These are phyloP conservation scores for Lasiodiplodia citricola DNA, from an alignment of 2,329 filamentous ascomycete genomes.

Conservation along the genomic window DNA sequence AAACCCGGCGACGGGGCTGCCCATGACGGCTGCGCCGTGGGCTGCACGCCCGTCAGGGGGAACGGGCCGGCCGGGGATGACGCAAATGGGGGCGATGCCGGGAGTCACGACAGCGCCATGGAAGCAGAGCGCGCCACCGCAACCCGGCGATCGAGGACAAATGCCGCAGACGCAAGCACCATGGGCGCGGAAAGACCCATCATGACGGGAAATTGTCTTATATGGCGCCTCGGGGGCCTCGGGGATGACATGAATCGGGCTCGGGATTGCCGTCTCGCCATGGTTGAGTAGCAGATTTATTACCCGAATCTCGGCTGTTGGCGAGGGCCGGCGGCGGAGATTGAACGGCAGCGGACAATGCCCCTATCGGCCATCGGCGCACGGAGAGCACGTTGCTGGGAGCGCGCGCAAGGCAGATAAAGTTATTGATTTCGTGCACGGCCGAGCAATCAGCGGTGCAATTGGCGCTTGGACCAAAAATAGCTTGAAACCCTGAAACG, in stretches of 20 bases:
- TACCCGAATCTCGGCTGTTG: slow-evolving; percentile 19
- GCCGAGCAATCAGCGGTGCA: slow-evolving; percentile 24
- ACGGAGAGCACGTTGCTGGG: slow-evolving; percentile 1
- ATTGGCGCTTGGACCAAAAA: slow-evolving; percentile 27
- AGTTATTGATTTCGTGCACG: slow-evolving; percentile 22
- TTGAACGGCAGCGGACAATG: slow-evolving; percentile 17
- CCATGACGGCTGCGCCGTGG: slow-evolving; percentile 37
- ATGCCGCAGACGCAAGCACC: slow-evolving; percentile 27
- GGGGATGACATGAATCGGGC: slow-evolving; percentile 16
- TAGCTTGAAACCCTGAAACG: slow-evolving; percentile 25
- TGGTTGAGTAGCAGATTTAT: slow-evolving; percentile 20
- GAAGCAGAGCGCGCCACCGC: slow-evolving; percentile 2
- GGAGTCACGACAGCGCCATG: slow-evolving; percentile 24
- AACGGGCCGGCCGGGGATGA: slow-evolving; percentile 17
- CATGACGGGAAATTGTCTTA: slow-evolving; percentile 23
- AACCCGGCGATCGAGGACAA: not conserved
- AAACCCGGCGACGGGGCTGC: slow-evolving; percentile 2
- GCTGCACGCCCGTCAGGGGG: slow-evolving; percentile 26
- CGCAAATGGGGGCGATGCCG: slow-evolving; percentile 14
- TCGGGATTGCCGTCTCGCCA: slow-evolving; percentile 9
- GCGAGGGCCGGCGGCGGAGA: slow-evolving; percentile 7
- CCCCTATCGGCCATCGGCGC: slow-evolving; percentile 20
- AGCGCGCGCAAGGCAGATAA: slow-evolving; percentile 22
- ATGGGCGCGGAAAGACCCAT: slow-evolving; percentile 26
- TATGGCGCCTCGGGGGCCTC: slow-evolving; percentile 14